Evolutionary conservation across 2,329 filamentous ascomycete genomes (phyloP).

Genomic region (Xylariaceae sp.): DNA sequence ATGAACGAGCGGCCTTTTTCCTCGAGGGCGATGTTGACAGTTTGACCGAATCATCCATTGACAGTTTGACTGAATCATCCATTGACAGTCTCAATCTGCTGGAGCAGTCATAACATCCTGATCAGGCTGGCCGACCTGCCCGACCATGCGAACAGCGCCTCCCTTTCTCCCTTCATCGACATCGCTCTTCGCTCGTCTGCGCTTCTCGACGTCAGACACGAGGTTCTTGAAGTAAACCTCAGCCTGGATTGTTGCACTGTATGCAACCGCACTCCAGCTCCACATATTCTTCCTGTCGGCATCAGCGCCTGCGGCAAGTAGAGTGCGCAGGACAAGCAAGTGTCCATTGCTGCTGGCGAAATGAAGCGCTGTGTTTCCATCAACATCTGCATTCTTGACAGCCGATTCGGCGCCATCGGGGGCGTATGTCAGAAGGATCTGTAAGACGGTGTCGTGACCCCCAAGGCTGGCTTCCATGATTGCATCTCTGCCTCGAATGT

Average conservation of each 20-base stretch:
- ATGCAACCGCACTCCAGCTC: conserved; percentile 80
- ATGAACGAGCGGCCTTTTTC: too few relatives aligned
- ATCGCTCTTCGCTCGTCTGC: conserved; percentile 39
- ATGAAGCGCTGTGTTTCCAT: conserved; percentile 84
- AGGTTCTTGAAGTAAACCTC: conserved; percentile 80
- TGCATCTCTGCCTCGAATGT: conserved; percentile 66
- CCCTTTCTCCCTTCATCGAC: conserved; percentile 37
- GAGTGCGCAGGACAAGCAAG: conserved; percentile 68
- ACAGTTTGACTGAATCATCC: too few relatives aligned
- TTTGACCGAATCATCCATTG: too few relatives aligned
- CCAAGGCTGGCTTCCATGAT: conserved; percentile 61
- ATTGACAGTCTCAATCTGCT: too few relatives aligned
- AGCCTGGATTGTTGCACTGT: conserved; percentile 75
- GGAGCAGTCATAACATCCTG: too few relatives aligned
- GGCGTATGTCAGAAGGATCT: conserved; percentile 59
- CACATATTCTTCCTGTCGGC: conserved; percentile 67
- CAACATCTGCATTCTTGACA: conserved; percentile 56
- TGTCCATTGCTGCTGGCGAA: conserved; percentile 82
- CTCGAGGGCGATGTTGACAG: too few relatives aligned
- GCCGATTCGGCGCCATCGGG: conserved; percentile 50
- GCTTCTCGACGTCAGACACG: conserved; percentile 65
- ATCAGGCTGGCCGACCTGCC: conserved; percentile 28
- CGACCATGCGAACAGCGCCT: conserved; percentile 41
- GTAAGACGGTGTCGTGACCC: conserved; percentile 61
- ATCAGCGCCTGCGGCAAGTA: conserved; percentile 75